Conservation (phyloP, 371 early-diverging fungal genomes). For the Phascolomyces articulosus region DNA sequence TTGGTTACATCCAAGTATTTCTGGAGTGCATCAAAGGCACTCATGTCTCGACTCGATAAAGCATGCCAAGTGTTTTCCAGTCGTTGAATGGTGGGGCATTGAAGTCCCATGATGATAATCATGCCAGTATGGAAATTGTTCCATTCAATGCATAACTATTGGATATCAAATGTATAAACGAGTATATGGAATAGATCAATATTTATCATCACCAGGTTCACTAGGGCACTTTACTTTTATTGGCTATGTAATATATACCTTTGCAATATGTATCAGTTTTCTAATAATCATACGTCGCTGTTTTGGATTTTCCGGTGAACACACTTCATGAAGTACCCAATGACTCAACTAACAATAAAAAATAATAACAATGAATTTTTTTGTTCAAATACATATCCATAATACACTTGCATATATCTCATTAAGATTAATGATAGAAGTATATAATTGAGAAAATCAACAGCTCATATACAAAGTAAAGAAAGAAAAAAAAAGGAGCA, state of each 20-base stretch:
- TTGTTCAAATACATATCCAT: not conserved
- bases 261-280: constrained; percentile 46
- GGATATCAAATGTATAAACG: too few relatives aligned
- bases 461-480: not conserved
- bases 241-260: constrained; percentile 28
- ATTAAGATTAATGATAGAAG: too few relatives aligned
- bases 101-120: constrained; percentile 46
- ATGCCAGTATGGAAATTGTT: constrained; percentile 54
- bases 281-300: constrained; percentile 27
- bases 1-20: constrained; percentile 41
- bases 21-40: constrained; percentile 31
- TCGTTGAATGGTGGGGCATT: constrained; percentile 27
- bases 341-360: constrained; percentile 87
- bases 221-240: too few relatives aligned
- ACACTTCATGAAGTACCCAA: constrained; percentile 50
- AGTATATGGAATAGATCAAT: too few relatives aligned
- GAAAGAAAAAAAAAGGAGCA: not conserved
- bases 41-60: constrained; percentile 33
- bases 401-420: too few relatives aligned
- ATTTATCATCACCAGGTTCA: too few relatives aligned
- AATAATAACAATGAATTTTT: constrained; percentile 10
- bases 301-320: constrained; percentile 26
- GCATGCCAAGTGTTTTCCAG: constrained; percentile 36
- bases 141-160: constrained; percentile 35
- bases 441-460: too few relatives aligned